Evolutionary conservation across 495 filamentous ascomycete species (phyloP).

Genomic region (Chlorociboria aeruginascens): DNA sequence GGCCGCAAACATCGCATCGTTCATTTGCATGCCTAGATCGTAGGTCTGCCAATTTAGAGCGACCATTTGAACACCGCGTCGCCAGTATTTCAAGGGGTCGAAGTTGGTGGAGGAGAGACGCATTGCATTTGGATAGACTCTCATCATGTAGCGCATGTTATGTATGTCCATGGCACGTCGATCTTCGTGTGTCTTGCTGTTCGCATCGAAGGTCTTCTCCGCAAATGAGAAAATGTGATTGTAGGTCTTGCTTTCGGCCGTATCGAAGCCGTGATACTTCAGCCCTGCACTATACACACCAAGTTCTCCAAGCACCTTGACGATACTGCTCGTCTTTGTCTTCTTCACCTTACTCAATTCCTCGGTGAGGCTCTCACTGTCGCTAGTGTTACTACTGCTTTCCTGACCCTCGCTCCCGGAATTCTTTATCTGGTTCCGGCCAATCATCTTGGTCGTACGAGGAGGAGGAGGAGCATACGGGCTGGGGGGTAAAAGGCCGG

Average conservation of each 20-base stretch:
- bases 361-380: conserved; percentile 45
- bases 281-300: conserved; percentile 83
- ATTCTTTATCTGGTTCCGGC: conserved; percentile 6
- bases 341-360: conserved; percentile 32
- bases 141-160: conserved; percentile 84
- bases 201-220: conserved; percentile 69
- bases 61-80: conserved; percentile 64
- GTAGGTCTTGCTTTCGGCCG: conserved; percentile 62
- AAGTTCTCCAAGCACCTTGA: conserved; percentile 67
- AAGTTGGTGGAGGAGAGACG: conserved; percentile 84
- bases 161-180: conserved; percentile 72
- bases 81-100: conserved; percentile 84
- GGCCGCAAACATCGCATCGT: conserved; percentile 96
- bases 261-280: conserved; percentile 63
- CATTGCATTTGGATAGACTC: conserved; percentile 76
- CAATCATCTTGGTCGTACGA: conserved; percentile 7
- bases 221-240: conserved; percentile 94
- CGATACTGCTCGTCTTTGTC: conserved; percentile 72
- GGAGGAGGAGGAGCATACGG: conserved; percentile 29
- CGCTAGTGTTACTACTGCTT: conserved; percentile 42
- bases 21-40: conserved; percentile 86
- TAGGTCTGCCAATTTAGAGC: conserved; percentile 98
- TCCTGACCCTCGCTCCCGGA: conserved; percentile 28
- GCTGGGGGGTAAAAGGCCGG: conserved; percentile 44
- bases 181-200: conserved; percentile 55